Conservation (phyloP, 345 rosid species). For the Acer saccharum region DNA sequence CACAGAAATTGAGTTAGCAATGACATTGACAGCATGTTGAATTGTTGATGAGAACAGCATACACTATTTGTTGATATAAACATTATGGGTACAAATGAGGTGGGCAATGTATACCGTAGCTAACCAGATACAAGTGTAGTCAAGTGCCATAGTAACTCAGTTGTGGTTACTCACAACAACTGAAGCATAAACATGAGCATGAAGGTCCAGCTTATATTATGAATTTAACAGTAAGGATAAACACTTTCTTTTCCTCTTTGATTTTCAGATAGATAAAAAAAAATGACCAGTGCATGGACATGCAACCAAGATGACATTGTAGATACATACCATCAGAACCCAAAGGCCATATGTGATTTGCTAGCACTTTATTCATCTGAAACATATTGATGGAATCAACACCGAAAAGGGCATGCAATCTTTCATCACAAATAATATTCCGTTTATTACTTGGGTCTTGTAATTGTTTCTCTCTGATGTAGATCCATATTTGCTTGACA, state of each 20-base stretch:
- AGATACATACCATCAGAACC: slow-evolving; percentile 40
- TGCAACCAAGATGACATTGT: neutral
- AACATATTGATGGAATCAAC: slow-evolving; percentile 58
- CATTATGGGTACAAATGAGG: neutral
- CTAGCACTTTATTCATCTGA: slow-evolving; percentile 59
- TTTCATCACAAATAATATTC: slow-evolving; percentile 51
- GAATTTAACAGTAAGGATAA: neutral
- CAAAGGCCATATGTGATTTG: slow-evolving; percentile 59
- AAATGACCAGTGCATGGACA: neutral
- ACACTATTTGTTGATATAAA: neutral
- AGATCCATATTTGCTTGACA: slow-evolving; percentile 59
- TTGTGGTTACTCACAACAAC: neutral
- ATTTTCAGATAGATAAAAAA: neutral
- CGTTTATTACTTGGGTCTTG: slow-evolving; percentile 63
- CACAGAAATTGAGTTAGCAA: neutral
- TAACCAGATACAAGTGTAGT: neutral
- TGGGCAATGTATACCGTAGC: neutral
- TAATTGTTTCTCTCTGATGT: slow-evolving; percentile 54
- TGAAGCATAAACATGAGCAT: neutral
- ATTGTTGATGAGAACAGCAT: neutral
- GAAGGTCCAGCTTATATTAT: neutral
- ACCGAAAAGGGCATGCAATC: slow-evolving; percentile 42
- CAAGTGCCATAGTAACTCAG: neutral
- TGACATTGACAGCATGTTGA: neutral
- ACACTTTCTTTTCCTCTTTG: neutral